phyloP scores from a whole-genome alignment of 2,329 filamentous ascomycete species.

The Stemphylium vesicarium region DNA sequence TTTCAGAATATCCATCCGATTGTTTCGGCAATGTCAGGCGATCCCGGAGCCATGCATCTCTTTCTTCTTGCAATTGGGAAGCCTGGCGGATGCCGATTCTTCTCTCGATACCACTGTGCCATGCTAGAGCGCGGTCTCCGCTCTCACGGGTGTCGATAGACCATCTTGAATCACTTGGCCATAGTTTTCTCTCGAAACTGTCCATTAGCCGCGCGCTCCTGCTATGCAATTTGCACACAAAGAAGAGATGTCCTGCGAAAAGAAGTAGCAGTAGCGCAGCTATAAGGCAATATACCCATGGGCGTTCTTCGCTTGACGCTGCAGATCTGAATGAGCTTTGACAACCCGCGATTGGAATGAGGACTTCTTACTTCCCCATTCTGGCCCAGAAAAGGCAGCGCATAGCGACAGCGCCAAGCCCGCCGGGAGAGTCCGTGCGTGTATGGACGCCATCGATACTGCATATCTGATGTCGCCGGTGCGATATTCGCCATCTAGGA shows the following conservation, averaged over 20 bases:
- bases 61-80: neutral
- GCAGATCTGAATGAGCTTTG: neutral
- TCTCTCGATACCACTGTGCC: too few relatives aligned
- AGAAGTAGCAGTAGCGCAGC: neutral
- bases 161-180: neutral
- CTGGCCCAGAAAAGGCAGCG: neutral
- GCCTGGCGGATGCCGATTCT: too few relatives aligned
- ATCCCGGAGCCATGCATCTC: neutral
- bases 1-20: neutral
- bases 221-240: neutral
- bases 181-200: too few relatives aligned
- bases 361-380: neutral
- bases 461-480: neutral
- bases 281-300: neutral
- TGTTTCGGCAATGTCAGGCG: neutral
- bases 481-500: neutral
- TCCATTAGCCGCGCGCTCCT: too few relatives aligned
- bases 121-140: too few relatives aligned
- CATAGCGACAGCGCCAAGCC: neutral
- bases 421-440: neutral
- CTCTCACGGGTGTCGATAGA: neutral
- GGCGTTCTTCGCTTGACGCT: neutral
- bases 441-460: neutral
- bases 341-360: neutral
- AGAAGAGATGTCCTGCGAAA: neutral